Percentiles rank a stretch among this genome's conserved stretches.
phyloP scores from a whole-genome alignment of 1,139 yeast species.

The Pichia sp. region DNA sequence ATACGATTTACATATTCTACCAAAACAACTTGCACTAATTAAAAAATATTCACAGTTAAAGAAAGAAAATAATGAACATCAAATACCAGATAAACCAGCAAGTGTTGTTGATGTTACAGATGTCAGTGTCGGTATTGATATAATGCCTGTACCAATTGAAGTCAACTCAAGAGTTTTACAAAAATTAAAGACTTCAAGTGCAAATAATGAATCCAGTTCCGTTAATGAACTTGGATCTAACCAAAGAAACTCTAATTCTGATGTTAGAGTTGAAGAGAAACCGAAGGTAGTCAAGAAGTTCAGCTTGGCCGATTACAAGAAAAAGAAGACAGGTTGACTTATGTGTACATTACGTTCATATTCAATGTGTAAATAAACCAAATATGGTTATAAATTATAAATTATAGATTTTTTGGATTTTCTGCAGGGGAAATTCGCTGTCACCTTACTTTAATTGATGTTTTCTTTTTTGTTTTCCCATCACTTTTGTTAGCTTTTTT shows the following conservation, averaged over 20 bases:
- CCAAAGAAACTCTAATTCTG: neutral
- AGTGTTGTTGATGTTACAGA: neutral
- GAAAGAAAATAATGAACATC: neutral
- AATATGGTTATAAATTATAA: too few relatives aligned
- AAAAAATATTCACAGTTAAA: constrained; percentile 3
- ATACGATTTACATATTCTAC: constrained; percentile 11
- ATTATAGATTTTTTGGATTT: too few relatives aligned
- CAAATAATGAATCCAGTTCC: neutral
- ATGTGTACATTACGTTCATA: neutral
- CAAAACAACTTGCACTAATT: constrained; percentile 10
- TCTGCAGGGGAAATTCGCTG: neutral
- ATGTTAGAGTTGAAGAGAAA: constrained; percentile 13
- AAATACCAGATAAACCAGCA: neutral
- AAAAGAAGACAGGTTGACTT: constrained; percentile 23
- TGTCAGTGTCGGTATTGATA: neutral
- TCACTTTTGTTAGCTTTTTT: neutral
- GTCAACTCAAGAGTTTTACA: constrained; percentile 8
- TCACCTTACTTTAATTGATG: neutral
- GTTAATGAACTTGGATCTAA: neutral
- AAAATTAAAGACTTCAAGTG: neutral
- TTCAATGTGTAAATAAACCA: neutral
- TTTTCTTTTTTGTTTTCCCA: neutral
- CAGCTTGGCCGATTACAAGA: constrained; percentile 31
- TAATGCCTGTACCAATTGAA: constrained; percentile 14
- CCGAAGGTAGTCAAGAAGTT: constrained; percentile 29